Percentiles rank a stretch among this genome's conserved stretches.
Evolutionary conservation across 331 rosid species (phyloP).

Genomic region (Telfairia occidentalis): DNA sequence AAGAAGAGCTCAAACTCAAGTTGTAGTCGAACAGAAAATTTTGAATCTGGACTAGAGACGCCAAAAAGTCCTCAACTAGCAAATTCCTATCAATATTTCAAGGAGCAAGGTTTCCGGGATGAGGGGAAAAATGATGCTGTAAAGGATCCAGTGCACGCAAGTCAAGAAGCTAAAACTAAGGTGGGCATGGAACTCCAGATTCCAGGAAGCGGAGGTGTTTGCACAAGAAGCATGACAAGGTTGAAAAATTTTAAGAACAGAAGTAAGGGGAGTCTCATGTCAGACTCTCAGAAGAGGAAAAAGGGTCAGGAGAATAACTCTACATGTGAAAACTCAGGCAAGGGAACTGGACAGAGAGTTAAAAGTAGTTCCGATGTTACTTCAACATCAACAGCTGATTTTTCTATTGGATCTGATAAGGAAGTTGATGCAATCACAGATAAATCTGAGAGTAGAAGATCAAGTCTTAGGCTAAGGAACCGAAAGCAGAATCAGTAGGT

Average conservation of each 20-base stretch:
- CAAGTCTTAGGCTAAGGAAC: conserved; percentile 4
- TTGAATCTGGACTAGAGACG: conserved; percentile 5
- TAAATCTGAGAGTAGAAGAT: not conserved
- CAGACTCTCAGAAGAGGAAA: conserved; percentile 22
- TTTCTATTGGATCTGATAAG: not conserved
- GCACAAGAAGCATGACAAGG: conserved; percentile 26
- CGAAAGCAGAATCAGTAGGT: not conserved
- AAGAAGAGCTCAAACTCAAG: not conserved
- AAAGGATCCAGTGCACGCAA: not conserved
- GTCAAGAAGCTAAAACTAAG: not conserved
- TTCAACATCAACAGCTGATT: not conserved
- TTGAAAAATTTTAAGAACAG: not conserved
- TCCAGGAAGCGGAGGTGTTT: conserved; percentile 9
- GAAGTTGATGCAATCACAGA: not conserved
- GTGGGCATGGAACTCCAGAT: not conserved
- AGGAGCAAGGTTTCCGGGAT: not conserved
- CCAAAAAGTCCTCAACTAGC: not conserved
- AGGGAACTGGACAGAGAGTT: not conserved
- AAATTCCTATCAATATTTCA: not conserved
- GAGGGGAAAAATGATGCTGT: not conserved
- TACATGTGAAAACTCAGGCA: not conserved
- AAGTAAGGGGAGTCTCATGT: conserved; percentile 16
- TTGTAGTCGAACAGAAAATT: not conserved
- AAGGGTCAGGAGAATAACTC: not conserved
- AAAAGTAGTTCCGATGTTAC: not conserved